Evolutionary conservation across 306 rosid species (phyloP), one percentile per base, ranked within the genome.

Genomic region (Alnus rubra): DNA sequence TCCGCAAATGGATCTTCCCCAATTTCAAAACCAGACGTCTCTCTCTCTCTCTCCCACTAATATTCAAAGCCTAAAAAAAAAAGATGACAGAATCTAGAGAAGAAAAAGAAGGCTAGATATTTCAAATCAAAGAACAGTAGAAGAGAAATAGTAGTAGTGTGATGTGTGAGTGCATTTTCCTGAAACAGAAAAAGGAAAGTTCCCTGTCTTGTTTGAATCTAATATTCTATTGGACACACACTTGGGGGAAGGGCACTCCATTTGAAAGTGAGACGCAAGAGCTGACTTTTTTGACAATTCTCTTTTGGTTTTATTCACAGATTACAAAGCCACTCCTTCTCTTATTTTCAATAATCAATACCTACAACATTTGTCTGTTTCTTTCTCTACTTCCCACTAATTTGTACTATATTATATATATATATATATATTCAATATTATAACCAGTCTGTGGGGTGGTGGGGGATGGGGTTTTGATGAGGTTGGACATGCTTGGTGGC

Each of bases 261-360:
- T 77, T 75, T 73, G 78, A 73, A 79, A 84, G 12, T 4, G 69
- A 39, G 78, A 81, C 30, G 54, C 45, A 63, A 49, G 81, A 68
- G 90, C 85, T 90, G 91, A 90, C 92, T 87, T 84, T 52, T 52
- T 63, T 78, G n/a, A 13, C 45, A 50, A 58, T 1, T 68, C 67
- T 76, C 45, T 68, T 76, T 74, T 77, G 65, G 62, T 77, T 67
- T 64, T 76, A 49, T 49, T 75, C 30, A 53, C 42, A 50, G 55
- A 15, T 68, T 59, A 53, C 58, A 6, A 42, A 42, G 31, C 0
- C 53, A 37, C 45, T 4, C 77, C 15, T 13, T 5, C 78, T 60
- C 51, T 73, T 5, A 37, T 53, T 74, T 81, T 86, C 86, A 86
- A 85, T 30, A 81, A 53, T 23, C 42, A 53, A 19, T 42, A 77